A percentile compares a stretch with the other conserved stretches of the same genome.
These are phyloP conservation scores for Bassia scoparia DNA, from an alignment of 148 eudicot species.

Conservation along the genomic window DNA sequence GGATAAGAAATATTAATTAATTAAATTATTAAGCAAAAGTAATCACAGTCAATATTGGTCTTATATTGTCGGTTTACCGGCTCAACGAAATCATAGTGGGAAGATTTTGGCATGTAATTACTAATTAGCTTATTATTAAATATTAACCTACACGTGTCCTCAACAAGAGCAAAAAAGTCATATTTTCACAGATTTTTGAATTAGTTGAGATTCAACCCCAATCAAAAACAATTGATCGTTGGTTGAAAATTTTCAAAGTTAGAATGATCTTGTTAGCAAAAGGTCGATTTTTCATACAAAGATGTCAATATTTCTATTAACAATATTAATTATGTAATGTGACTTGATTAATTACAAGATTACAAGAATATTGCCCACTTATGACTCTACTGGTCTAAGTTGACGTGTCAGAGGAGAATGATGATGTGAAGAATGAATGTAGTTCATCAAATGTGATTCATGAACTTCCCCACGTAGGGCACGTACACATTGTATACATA, in stretches of 20 bases:
- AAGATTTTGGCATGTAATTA: constrained; percentile 1
- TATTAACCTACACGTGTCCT: background rate
- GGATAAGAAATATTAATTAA: constrained; percentile 13
- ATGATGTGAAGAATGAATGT: too few relatives aligned
- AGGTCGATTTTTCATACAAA: too few relatives aligned
- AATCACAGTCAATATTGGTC: background rate
- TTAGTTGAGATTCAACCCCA: constrained; percentile 15
- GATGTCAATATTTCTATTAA: background rate
- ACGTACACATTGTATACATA: too few relatives aligned
- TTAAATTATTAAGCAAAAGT: background rate
- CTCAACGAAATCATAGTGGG: background rate
- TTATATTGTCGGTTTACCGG: background rate
- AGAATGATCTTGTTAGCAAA: constrained; percentile 14
- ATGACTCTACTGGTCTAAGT: too few relatives aligned
- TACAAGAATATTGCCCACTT: too few relatives aligned
- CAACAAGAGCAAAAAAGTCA: background rate
- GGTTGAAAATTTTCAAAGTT: constrained; percentile 5
- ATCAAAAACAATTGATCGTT: constrained; percentile 7
- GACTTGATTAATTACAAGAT: too few relatives aligned
- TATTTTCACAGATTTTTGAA: background rate
- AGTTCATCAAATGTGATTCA: too few relatives aligned
- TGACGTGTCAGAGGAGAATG: too few relatives aligned
- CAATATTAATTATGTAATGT: too few relatives aligned
- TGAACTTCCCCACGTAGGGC: too few relatives aligned
- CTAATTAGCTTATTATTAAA: background rate